Conservation (phyloP, 108 stramenopile genomes). For the Discostella pseudostelligera region DNA sequence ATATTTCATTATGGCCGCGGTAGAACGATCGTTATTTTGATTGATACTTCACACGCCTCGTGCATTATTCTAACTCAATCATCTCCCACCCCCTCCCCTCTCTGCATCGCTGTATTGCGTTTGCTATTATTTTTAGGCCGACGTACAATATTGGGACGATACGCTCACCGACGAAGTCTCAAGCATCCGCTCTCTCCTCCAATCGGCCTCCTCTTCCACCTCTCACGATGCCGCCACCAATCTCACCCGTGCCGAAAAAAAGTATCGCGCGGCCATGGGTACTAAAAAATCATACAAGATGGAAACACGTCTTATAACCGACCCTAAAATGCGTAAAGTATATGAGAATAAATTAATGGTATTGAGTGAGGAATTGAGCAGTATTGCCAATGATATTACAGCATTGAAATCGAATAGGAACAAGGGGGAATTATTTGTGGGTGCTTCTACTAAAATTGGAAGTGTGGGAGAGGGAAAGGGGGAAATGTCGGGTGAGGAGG, state of each 20-base stretch:
- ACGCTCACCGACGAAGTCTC: conserved; percentile 71
- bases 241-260: conserved; percentile 66
- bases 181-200: conserved; percentile 56
- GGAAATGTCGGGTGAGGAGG: conserved; percentile 57
- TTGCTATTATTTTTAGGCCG: conserved; percentile 42
- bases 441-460: conserved; percentile 20
- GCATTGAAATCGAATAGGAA: conserved; percentile 61
- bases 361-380: conserved; percentile 59
- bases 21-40: no score
- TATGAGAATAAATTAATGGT: conserved; percentile 55
- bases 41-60: no score
- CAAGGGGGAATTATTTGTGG: conserved; percentile 68
- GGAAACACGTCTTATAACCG: conserved; percentile 77
- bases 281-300: conserved; percentile 83
- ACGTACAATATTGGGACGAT: conserved; percentile 91
- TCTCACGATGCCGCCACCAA: conserved; percentile 28
- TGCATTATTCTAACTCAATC: no score
- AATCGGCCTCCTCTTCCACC: conserved; percentile 20
- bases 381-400: conserved; percentile 63
- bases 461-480: conserved; percentile 19
- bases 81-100: no score
- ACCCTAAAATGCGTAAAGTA: conserved; percentile 49
- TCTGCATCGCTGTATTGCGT: no score
- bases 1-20: no score
- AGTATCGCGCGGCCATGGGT: conserved; percentile 60